phyloP scores from a whole-genome alignment of 2,329 filamentous ascomycete species.

The Diplodia seriata region DNA sequence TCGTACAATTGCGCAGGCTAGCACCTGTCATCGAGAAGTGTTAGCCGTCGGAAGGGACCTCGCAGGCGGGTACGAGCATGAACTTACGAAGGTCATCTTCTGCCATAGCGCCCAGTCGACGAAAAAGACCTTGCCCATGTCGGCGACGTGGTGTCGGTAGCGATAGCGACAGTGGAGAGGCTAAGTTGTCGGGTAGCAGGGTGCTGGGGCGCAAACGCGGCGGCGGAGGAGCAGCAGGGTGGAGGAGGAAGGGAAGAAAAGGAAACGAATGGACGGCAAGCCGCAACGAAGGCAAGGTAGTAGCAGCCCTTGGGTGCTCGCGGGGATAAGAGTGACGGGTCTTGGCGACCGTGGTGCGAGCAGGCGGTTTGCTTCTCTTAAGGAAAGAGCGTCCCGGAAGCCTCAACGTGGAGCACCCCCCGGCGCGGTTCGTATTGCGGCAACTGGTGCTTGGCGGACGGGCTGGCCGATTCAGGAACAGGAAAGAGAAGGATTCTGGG shows the following conservation, averaged over 20 bases:
- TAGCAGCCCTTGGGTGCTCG: background rate
- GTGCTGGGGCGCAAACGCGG: slow-evolving; percentile 1
- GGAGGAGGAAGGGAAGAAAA: background rate
- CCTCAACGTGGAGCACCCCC: slow-evolving; percentile 30
- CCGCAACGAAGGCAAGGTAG: slow-evolving; percentile 10
- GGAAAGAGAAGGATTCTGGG: slow-evolving; percentile 26
- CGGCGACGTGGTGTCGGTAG: slow-evolving; percentile 6
- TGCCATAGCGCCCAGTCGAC: slow-evolving; percentile 78
- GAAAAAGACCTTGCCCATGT: slow-evolving; percentile 52
- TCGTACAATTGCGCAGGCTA: slow-evolving; percentile 71
- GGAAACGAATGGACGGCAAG: slow-evolving; percentile 23
- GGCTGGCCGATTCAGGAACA: slow-evolving; percentile 30
- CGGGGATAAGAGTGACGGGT: background rate
- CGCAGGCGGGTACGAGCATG: slow-evolving; percentile 5
- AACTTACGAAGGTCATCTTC: slow-evolving; percentile 85
- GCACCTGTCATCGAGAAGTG: slow-evolving; percentile 60
- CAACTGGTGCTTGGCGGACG: slow-evolving; percentile 25
- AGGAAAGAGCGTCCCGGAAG: slow-evolving; percentile 27
- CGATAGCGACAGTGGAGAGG: slow-evolving; percentile 31
- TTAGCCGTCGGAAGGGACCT: slow-evolving; percentile 38
- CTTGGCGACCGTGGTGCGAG: slow-evolving; percentile 22
- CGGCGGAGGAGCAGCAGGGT: background rate
- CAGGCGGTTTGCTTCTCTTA: slow-evolving; percentile 31
- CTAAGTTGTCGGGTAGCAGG: slow-evolving; percentile 2
- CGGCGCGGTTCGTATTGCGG: slow-evolving; percentile 30